phyloP scores from a whole-genome alignment of 2,329 filamentous ascomycete genomes.

The Helminthosporium solani region DNA sequence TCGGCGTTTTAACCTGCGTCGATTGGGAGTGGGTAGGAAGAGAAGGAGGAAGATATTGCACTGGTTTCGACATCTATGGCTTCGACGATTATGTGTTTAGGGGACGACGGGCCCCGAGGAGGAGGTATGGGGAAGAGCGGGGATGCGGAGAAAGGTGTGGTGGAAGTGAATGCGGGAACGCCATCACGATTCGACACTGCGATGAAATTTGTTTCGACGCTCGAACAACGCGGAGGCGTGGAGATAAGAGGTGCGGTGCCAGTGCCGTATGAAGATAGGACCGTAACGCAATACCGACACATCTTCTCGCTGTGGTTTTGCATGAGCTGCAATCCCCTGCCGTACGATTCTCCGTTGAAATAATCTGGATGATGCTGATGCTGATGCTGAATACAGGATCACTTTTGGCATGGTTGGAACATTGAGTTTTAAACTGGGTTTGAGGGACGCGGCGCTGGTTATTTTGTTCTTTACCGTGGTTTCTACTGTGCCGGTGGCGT shows the following conservation, averaged over 20 bases:
- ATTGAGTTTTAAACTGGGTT: constrained; percentile 54
- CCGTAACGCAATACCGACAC: constrained; percentile 55
- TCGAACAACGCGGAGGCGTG: constrained; percentile 28
- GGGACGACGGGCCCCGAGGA: too few relatives aligned
- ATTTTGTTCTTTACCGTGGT: constrained; percentile 65
- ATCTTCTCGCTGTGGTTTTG: constrained; percentile 64
- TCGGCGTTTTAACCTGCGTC: too few relatives aligned
- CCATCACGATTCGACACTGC: constrained; percentile 5
- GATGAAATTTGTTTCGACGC: constrained; percentile 17
- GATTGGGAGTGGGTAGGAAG: too few relatives aligned
- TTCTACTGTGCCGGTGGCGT: constrained; percentile 56
- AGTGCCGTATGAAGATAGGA: constrained; percentile 57
- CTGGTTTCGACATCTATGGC: too few relatives aligned
- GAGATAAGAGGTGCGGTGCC: constrained; percentile 54
- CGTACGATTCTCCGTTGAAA: constrained; percentile 51
- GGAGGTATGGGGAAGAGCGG: too few relatives aligned
- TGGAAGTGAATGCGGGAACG: too few relatives aligned
- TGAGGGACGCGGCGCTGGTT: constrained; percentile 59
- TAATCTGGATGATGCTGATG: not conserved
- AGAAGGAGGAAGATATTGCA: too few relatives aligned
- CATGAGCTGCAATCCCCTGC: constrained; percentile 57
- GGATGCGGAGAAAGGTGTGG: too few relatives aligned
- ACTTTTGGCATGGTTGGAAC: constrained; percentile 66
- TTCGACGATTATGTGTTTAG: too few relatives aligned
- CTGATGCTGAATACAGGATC: constrained; percentile 42